Evolutionary conservation across 164 flowering plant genomes (phyloP), one percentile per base, ranked within the genome.

Genomic region (Vitis amurensis): DNA sequence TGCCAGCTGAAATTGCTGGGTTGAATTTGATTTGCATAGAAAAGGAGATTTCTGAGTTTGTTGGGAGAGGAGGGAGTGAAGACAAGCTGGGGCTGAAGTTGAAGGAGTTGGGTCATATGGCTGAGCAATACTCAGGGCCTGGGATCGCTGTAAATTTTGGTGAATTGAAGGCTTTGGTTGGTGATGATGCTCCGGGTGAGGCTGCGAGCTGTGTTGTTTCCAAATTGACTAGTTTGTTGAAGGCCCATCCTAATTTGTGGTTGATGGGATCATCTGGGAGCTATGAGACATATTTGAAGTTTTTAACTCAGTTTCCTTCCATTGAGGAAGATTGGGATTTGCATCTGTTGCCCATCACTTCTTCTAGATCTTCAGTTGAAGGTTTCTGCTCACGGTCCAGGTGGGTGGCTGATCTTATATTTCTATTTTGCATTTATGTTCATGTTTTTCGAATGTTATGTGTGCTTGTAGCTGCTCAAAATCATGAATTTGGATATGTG

Each of bases 321-420:
- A 61, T 83, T 5, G 88, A 86, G 59, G 80, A 72, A 57, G 88
- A 84, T n/a, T 86, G 82, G 87, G 83, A 87, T 77, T 75, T 86
- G 68, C 84, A 84, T 23, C 53, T 80, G 47, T 68, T 87, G 59
- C 85, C 91, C 6, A 80, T 87, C 48, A 79, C 87, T 74, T 66
- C 83, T 27, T 79, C 81, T 11, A 76, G n/a, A 10, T 58, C 78
- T 51, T 67, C 73, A 15, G 17, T 49, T 30, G 83, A 67, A 60
- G 78, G 76, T 5, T 56, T 61, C 53, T 6, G 29, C 60, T 71
- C 81, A 12, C 84, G 79, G 66, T 77, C 91, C 71, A 81, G 91
- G 91, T 84, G 65, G 55, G 74, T 71, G 55, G 11, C 14, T 63
- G 15, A 16, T 27, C 56, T 17, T 13, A 29, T 57, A 50, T 37